Evolutionary conservation across 805 yeast species (phyloP), one percentile per base, ranked within the genome.

Genomic region (Zygosaccharomyces kombuchaensis): DNA sequence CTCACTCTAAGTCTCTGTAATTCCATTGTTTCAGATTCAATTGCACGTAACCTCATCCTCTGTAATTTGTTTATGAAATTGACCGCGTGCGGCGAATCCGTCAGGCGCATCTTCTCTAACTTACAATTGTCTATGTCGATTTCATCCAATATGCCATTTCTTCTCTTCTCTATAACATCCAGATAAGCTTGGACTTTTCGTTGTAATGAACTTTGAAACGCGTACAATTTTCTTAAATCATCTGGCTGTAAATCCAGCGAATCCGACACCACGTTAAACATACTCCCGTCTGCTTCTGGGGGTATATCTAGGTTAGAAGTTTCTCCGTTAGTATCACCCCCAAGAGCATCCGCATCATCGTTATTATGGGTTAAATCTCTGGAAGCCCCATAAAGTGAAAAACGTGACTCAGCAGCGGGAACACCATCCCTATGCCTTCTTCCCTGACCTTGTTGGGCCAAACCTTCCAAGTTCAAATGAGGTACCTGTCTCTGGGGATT

Each of bases 11-110:
- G 46, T 19, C 55, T 55, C 46, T 62, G 63, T 26, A 62, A 34
- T 38, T 62, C 66, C 19, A 59, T 40, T 2, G 63, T 58, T 48
- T 64, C 68, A 12, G 60, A 54, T 44, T 63, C 68, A 6, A 61
- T 57, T 2, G 66, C 67, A 31, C 66, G 57, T 19, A 64, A 41
- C 34, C 62, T 56, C 13, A 63, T 55, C 29, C 61, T 54, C 42
- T 64, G 66, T 27, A 62, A 44, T 37, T 58, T 57, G 45, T 55
- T 60, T 9, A 61, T 29, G 22, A 48, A 53, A 19, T 46, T 52
- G 2, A 50, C 49, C 1, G 51, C 50, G 12, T 56, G 58, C 7
- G 57, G 54, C 10, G 55, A 48, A 27, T 53, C 52, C 9, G 46
- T 44, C 9, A 46, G 29, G 40, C 54, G 53, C 34, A 53, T 39